Evolutionary conservation across 371 early-diverging fungal species (phyloP).

Genomic region (Choanephora cucurbitarum): DNA sequence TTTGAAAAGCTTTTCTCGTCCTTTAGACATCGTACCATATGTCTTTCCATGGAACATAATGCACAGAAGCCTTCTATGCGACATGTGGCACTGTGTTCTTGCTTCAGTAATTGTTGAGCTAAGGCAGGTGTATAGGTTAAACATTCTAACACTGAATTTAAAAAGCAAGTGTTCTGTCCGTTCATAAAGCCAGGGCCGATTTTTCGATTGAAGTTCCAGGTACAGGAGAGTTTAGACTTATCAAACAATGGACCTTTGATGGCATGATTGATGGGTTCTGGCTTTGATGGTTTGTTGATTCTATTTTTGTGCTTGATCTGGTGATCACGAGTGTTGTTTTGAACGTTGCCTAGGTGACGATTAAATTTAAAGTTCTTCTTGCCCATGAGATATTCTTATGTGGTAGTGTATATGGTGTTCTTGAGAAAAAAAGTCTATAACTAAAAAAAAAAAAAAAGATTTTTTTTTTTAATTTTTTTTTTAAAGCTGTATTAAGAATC

Average conservation of each 20-base stretch:
- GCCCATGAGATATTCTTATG: neutral
- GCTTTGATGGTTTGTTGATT: neutral
- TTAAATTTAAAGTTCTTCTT: neutral
- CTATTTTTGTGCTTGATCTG: neutral
- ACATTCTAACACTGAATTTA: constrained; percentile 94
- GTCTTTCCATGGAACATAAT: constrained; percentile 61
- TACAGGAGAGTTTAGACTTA: constrained; percentile 25
- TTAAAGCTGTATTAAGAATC: too few relatives aligned
- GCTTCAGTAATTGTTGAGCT: constrained; percentile 70
- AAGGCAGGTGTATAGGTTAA: constrained; percentile 87
- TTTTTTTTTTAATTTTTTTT: too few relatives aligned
- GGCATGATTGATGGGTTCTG: constrained; percentile 1
- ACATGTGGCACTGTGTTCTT: constrained; percentile 55
- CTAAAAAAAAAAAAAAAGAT: neutral
- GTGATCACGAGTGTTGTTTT: neutral
- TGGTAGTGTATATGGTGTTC: too few relatives aligned
- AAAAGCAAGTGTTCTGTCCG: constrained; percentile 95
- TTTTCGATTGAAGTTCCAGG: constrained; percentile 58
- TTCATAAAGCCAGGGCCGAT: constrained; percentile 85
- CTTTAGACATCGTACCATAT: constrained; percentile 50
- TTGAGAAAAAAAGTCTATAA: neutral
- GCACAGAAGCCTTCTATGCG: constrained; percentile 58
- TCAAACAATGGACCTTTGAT: constrained; percentile 18
- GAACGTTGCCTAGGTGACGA: neutral
- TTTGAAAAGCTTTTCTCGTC: constrained; percentile 40